Evolutionary conservation across 345 rosid genomes (phyloP).

Genomic region (Erodium maritimum): DNA sequence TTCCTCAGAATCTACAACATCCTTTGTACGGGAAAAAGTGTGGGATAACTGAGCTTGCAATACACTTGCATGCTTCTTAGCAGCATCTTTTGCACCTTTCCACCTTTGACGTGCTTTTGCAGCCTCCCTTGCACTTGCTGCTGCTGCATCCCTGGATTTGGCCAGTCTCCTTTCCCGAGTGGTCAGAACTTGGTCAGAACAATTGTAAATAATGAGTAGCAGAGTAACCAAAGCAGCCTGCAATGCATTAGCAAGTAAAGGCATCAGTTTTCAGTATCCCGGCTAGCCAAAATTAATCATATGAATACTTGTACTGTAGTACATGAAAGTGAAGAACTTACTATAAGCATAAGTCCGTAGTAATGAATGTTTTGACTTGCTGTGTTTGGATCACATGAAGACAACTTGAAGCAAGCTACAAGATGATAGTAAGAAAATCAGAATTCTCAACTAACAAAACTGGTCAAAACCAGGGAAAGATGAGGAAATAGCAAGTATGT

Average conservation of each 20-base stretch:
- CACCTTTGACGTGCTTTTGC: slow-evolving; percentile 71
- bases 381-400: slow-evolving; percentile 61
- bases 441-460: background rate
- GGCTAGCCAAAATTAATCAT: no score
- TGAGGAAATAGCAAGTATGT: background rate
- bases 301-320: no score
- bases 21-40: slow-evolving; percentile 45
- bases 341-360: slow-evolving; percentile 75
- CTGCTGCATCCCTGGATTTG: slow-evolving; percentile 83
- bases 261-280: background rate
- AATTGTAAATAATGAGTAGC: slow-evolving; percentile 74
- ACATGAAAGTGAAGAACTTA: slow-evolving; percentile 24
- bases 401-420: slow-evolving; percentile 78
- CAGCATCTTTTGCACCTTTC: slow-evolving; percentile 61
- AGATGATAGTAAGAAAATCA: slow-evolving; percentile 7
- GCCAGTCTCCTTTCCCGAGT: slow-evolving; percentile 67
- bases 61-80: slow-evolving; percentile 55
- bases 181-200: slow-evolving; percentile 73
- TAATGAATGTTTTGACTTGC: slow-evolving; percentile 70
- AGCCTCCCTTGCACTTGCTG: slow-evolving; percentile 50
- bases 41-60: slow-evolving; percentile 51
- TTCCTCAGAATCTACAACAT: slow-evolving; percentile 16
- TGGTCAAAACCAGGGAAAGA: background rate
- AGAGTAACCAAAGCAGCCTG: slow-evolving; percentile 32
- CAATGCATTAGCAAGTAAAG: background rate